phyloP scores from a whole-genome alignment of 495 filamentous ascomycete species.

The Xanthoparmelia taractica region DNA sequence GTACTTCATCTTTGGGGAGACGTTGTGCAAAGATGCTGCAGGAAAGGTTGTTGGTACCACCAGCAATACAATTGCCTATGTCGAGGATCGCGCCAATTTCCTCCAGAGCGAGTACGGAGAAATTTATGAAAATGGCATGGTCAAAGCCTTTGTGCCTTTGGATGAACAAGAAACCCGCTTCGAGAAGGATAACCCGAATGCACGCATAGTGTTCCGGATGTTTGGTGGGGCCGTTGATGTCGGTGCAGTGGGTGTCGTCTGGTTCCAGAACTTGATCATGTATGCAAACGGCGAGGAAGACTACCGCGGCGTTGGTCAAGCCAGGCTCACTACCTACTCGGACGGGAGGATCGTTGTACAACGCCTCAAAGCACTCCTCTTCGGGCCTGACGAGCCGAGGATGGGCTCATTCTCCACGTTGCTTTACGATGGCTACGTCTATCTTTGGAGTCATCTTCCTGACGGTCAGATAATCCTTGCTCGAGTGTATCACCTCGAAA shows the following conservation, averaged over 20 bases:
- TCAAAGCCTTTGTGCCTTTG: constrained; percentile 17
- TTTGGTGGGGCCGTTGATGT: constrained; percentile 26
- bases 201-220: constrained; percentile 23
- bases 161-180: constrained; percentile 15
- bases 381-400: constrained; percentile 21
- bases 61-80: constrained; percentile 21
- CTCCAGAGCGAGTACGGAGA: constrained; percentile 16
- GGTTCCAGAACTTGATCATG: constrained; percentile 24
- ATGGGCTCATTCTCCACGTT: constrained; percentile 26
- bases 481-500: constrained; percentile 15
- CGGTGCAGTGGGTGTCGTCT: constrained; percentile 18
- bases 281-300: constrained; percentile 8
- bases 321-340: constrained; percentile 4
- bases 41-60: constrained; percentile 27
- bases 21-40: constrained; percentile 25
- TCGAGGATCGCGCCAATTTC: constrained; percentile 10
- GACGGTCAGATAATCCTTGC: constrained; percentile 24
- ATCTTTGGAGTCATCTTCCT: constrained; percentile 24
- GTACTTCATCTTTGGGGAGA: constrained; percentile 28
- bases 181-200: constrained; percentile 11
- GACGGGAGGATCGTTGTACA: constrained; percentile 6
- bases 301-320: constrained; percentile 24
- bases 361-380: constrained; percentile 16
- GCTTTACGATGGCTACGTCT: constrained; percentile 18
- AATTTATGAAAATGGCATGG: constrained; percentile 13